Evolutionary conservation across 495 filamentous ascomycete species (phyloP), one percentile per base, ranked within the genome.

Genomic region (Evernia prunastri): DNA sequence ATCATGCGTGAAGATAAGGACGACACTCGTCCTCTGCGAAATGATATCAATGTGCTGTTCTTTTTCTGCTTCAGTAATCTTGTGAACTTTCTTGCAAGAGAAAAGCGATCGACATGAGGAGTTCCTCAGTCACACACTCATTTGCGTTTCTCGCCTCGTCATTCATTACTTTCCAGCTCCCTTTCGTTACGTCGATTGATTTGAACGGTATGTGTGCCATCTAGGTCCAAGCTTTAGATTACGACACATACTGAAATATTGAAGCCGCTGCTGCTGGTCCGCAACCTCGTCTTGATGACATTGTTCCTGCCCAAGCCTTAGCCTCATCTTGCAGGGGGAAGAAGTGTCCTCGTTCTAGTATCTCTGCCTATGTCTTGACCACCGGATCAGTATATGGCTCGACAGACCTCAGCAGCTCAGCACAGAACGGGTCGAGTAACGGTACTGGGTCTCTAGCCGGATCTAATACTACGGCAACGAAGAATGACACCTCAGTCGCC

Each of bases 61-160:
- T 39, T 43, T 58, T 10, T 33, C 40, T 58, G 49, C 51, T 66
- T 43, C 45, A 20, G 25, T 31, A 17, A n/a, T n/a, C n/a, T n/a
- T n/a, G n/a, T 64, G 12, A 31, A 20, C 18, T 45, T 47, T 60
- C 54, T 53, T 43, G n/a, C 25, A 27, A 59, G 36, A 27, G 31
- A 36, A 27, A 42, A 33, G 59, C 45, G n/a, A 42, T 53, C 63
- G 63, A 51, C 53, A 65, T 68, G 66, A 65, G 36, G 63, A 12
- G 59, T 54, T 62, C 59, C 51, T 68, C 66, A 56, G 58, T 27
- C 23, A 33, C 43, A 68, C 63, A 37, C 59, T 65, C 66, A 39
- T 68, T 68, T 59, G 29, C 36, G 33, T 65, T 33, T 43, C 65
- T 31, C 57, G 36, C 59, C 12, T 65, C 59, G 58, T 54, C 49